Base-by-base conservation (phyloP, 2,329 filamentous ascomycete species). In the Lasiodiplodia citricola region DNA sequence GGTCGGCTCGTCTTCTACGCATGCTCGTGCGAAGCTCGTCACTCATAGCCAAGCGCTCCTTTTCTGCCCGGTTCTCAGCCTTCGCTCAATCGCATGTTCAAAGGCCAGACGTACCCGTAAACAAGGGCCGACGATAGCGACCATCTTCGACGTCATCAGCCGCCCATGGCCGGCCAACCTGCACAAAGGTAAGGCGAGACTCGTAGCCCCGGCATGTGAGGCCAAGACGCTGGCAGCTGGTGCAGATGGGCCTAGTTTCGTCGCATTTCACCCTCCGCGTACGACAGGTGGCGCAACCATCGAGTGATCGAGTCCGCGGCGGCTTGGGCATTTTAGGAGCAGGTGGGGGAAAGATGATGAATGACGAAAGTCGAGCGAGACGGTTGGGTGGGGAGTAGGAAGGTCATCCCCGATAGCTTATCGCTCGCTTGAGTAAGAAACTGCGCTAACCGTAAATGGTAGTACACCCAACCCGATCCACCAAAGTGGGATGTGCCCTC, bases 191-290 rank as follows among this genome's bases (percentile, higher is more conserved):
- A 8, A 71, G 44, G 38, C 64, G 66, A 16, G 66, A 47, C 25
- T 55, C 35, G 47, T 71, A 71, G 25, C 70, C 68, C 37, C 62
- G 60, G 23, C 70, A 71, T 2, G 56, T 35, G 16, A 66, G 44
- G 66, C 67, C 54, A 10, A 67, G 31, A 14, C 68, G 60, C 54
- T 64, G 41, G 56, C 70, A 71, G 16, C 57, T 55, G 50, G 64
- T 38, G 55, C 70, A 71, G 13, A 56, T 18, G 10, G 70, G 69
- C 47, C 69, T 64, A 21, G 57, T 52, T 62, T 70, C 62, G 51
- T 71, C 70, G 38, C 70, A 71, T 37, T 71, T 71, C 3, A 71
- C 56, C 28, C 69, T 69, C 4, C 70, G 66, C 16, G 66, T 41
- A n/a, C 70, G 62, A 65, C 70, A 71, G 7, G 70, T 71, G 23